Percentiles rank a stretch among this genome's conserved stretches.
Conservation (phyloP, 805 yeast genomes). For the Candida krabiensis region DNA sequence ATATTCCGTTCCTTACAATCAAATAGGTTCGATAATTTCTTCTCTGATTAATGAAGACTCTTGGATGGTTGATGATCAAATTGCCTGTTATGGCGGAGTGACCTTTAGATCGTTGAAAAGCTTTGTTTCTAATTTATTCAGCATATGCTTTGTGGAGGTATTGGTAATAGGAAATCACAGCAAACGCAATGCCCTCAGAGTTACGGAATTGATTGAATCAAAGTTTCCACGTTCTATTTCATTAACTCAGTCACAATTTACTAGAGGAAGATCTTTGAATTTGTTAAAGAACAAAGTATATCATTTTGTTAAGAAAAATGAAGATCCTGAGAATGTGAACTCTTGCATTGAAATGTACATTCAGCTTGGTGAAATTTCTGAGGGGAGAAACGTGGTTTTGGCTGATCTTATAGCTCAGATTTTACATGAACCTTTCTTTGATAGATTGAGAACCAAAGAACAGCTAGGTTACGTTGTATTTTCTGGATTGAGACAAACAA, state of each 20-base stretch:
- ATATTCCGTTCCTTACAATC: conserved; percentile 74
- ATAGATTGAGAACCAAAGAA: conserved; percentile 87
- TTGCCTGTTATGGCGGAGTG: conserved; percentile 48
- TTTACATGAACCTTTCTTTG: conserved; percentile 84
- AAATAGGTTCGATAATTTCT: conserved; percentile 62
- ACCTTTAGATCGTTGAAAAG: conserved; percentile 38
- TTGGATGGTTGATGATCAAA: conserved; percentile 64
- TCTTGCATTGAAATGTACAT: conserved; percentile 79
- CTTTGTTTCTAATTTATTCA: conserved; percentile 53
- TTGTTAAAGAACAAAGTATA: conserved; percentile 40
- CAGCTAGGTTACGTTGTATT: conserved; percentile 95
- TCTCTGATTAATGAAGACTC: conserved; percentile 70
- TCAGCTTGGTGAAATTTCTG: conserved; percentile 57
- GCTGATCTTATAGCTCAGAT: conserved; percentile 71
- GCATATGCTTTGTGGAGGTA: conserved; percentile 67
- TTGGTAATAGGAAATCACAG: conserved; percentile 74
- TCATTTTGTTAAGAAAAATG: conserved; percentile 50
- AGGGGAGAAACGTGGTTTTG: conserved; percentile 45
- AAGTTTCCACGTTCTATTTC: conserved; percentile 37
- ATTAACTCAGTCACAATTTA: conserved; percentile 43
- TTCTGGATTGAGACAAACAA: conserved; percentile 64
- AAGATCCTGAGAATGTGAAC: conserved; percentile 72
- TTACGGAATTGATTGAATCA: conserved; percentile 43
- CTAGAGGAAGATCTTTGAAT: conserved; percentile 42
- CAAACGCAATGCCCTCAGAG: conserved; percentile 50